Base-by-base conservation (phyloP, 495 filamentous ascomycete genomes). In the Penicillium crystallinum region DNA sequence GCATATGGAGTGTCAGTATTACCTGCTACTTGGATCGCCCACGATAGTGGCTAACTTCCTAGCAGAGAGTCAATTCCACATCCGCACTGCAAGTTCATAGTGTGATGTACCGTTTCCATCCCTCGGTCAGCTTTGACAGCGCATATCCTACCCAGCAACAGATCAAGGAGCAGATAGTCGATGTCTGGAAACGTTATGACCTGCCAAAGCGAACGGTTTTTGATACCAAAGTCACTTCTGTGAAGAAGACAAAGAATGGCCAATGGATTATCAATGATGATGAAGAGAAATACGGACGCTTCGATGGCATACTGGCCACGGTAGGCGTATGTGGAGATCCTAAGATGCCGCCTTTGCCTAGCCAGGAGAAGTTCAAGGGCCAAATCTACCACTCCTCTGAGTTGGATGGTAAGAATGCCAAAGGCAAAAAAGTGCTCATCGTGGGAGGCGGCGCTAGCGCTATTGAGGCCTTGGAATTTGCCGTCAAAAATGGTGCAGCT, bases 81-180 rank as follows among this genome's bases (percentile, higher is more conserved):
- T 90, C 87, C 1, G 78, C 85, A 36, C 78, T 93, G 0, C 89
- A 93, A 56, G 89, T 93, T 33, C 87, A 93, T 64, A 88, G 84
- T 36, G 69, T 91, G 52, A 91, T 93, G 89, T 93, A 91, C 67
- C 81, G 90, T 27, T 95, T 93, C 66, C 88, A 91, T 52, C 90
- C 89, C 0, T 88, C 86, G 0, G 80, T 95, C 2, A 72, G 75
- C 44, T 93, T 87, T 80, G 69, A 75, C n/a, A 68, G 70, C 12
- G 86, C 87, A 37, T 93, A 95, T 61, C 90, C 90, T 0, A 77
- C 84, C 41, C 82, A 87, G 30, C 65, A 83, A 50, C 81, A 88
- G 55, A 91, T 95, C 55, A 74, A 89, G 29, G 74, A 77, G 14
- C 81, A 89, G 59, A 84, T 93, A 25, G 73, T 77, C 18, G 64